Conservation (phyloP, 202 grass and related monocot species). For the Zoysia matrella region DNA sequence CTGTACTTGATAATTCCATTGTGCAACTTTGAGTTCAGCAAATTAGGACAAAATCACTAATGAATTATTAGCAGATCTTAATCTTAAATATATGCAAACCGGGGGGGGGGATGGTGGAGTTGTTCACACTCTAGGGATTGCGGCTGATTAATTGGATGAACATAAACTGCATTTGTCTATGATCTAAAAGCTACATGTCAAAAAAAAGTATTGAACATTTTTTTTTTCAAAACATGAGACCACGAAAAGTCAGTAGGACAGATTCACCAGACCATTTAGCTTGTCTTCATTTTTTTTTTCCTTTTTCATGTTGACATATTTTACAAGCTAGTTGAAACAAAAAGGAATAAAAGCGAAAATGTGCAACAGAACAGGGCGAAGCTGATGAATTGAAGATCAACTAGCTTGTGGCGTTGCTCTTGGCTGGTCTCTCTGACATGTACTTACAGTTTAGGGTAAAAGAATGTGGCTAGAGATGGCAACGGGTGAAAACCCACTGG, state of each 20-base stretch:
- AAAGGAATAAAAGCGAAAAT: conserved; percentile 30
- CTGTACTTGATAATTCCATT: too few species aligned
- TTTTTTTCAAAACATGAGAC: background rate
- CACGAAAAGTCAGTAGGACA: background rate
- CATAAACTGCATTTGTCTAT: background rate
- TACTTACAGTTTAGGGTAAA: conserved; percentile 62
- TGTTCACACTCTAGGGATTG: background rate
- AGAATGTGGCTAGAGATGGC: background rate
- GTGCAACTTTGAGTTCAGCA: too few species aligned
- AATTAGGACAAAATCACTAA: too few species aligned
- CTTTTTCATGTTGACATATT: conserved; percentile 43
- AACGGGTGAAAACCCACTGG: too few species aligned
- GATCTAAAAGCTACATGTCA: conserved; percentile 1
- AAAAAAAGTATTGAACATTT: conserved; percentile 6
- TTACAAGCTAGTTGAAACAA: conserved; percentile 45
- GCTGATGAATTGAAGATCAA: conserved; percentile 40
- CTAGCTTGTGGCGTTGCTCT: conserved; percentile 40
- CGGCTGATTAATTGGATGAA: background rate
- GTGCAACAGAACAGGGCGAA: conserved; percentile 45
- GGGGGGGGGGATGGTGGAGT: background rate
- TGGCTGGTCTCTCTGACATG: conserved; percentile 44
- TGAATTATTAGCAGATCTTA: too few species aligned
- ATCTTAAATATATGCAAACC: too few species aligned
- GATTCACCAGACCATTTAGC: conserved; percentile 13
- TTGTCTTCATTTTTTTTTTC: conserved; percentile 4